These are phyloP conservation scores for Sporisorium scitamineum DNA, from an alignment of 1,284 basidiomycete genomes.

Conservation along the genomic window DNA sequence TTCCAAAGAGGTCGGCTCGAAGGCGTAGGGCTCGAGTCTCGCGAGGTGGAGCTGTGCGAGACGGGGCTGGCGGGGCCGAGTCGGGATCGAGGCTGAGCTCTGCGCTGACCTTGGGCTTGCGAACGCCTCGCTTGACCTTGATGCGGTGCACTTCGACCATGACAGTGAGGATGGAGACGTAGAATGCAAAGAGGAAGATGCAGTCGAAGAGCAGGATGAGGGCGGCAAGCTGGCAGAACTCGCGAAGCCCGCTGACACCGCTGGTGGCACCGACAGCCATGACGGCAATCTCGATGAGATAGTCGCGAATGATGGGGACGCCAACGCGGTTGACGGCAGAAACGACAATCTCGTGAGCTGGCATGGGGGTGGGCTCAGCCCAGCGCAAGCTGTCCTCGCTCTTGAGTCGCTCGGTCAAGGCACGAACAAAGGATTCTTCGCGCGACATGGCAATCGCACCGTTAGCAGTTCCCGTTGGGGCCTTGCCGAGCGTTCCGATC, in stretches of 20 bases:
- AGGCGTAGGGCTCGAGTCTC: constrained; percentile 42
- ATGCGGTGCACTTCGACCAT: constrained; percentile 87
- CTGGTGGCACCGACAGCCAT: constrained; percentile 87
- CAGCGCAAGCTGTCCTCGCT: constrained; percentile 70
- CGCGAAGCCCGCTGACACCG: constrained; percentile 87
- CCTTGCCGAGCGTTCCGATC: constrained; percentile 39
- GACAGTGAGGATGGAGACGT: constrained; percentile 86
- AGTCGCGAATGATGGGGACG: constrained; percentile 88
- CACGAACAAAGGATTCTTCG: constrained; percentile 67
- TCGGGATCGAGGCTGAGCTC: constrained; percentile 65
- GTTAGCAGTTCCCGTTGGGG: constrained; percentile 26
- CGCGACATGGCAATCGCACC: constrained; percentile 40
- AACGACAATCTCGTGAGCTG: constrained; percentile 84
- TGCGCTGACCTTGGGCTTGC: constrained; percentile 55
- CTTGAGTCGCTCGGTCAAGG: constrained; percentile 67
- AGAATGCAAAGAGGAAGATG: constrained; percentile 88
- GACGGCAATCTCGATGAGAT: constrained; percentile 89
- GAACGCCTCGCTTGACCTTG: constrained; percentile 73
- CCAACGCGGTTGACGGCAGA: constrained; percentile 85
- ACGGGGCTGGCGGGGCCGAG: constrained; percentile 49
- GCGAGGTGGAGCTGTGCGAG: constrained; percentile 46
- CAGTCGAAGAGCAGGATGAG: constrained; percentile 88
- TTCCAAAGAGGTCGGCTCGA: constrained; percentile 53
- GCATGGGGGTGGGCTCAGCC: constrained; percentile 72
- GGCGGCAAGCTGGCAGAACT: constrained; percentile 94